These are phyloP conservation scores for Tolypocladium pustulatum DNA, from an alignment of 2,329 filamentous ascomycete species.

Conservation along the genomic window DNA sequence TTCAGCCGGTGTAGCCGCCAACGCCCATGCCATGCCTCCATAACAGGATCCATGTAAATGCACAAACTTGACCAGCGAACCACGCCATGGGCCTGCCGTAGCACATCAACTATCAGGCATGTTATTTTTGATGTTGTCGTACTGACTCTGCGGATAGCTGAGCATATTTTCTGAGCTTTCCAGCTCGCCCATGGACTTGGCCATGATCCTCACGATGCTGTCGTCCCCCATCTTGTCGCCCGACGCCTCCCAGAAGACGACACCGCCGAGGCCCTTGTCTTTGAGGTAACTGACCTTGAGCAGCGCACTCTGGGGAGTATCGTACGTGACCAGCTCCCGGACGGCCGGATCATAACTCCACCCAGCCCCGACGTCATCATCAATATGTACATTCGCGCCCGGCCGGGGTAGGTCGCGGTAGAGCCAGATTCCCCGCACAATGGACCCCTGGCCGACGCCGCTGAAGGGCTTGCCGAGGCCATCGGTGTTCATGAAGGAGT, in stretches of 20 bases:
- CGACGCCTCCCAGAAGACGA: slow-evolving; percentile 78
- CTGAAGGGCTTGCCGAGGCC: slow-evolving; percentile 55
- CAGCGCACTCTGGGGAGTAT: slow-evolving; percentile 46
- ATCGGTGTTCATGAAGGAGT: slow-evolving; percentile 58
- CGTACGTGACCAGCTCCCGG: slow-evolving; percentile 60
- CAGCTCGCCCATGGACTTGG: slow-evolving; percentile 33
- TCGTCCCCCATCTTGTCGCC: slow-evolving; percentile 43
- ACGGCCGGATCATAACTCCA: slow-evolving; percentile 56
- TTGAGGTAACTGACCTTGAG: slow-evolving; percentile 56
- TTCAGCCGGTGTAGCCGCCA: background rate
- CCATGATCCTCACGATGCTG: slow-evolving; percentile 50
- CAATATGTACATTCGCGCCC: slow-evolving; percentile 45
- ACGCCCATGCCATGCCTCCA: background rate
- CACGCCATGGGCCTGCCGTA: background rate
- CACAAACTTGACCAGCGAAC: background rate
- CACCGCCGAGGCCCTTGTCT: slow-evolving; percentile 54
- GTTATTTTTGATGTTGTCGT: slow-evolving; percentile 41
- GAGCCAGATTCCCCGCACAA: slow-evolving; percentile 57
- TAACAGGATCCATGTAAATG: background rate
- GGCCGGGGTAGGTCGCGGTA: slow-evolving; percentile 60
- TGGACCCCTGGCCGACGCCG: slow-evolving; percentile 49
- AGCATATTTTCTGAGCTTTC: slow-evolving; percentile 42
- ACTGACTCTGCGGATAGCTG: slow-evolving; percentile 44
- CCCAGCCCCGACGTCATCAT: slow-evolving; percentile 50
- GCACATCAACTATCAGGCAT: background rate